Evolutionary conservation across 495 filamentous ascomycete species (phyloP), one percentile per base, ranked within the genome.

Genomic region (Mycothermus thermophilus): DNA sequence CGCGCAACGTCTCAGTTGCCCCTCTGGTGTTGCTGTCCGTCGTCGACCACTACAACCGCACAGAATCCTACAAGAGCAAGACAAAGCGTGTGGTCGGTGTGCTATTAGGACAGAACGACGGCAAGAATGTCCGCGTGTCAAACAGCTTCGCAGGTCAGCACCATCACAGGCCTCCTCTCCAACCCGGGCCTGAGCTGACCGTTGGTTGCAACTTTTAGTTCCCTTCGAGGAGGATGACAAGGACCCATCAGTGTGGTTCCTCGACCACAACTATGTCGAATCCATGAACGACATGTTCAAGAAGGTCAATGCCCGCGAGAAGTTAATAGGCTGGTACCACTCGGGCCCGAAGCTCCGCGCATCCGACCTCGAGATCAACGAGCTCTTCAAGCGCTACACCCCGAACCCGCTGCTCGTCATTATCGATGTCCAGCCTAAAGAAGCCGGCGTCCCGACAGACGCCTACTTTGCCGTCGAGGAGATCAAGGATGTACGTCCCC

Each of bases 201-300:
- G 11, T 24, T 16, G 15, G 34, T 37, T 44, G 35, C 46, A 36
- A 21, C 34, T 31, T 19, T 34, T 41, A 94, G 90, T 97, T 15
- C 90, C 90, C 2, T 97, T 97, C 57, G 90, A 97, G 60, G 90
- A 97, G 66, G 90, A 97, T 58, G 87, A 93, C 46, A 93, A 92
- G 57, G 88, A 96, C 58, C 88, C 90, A 6, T 90, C 87, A 14
- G 90, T 97, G 44, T 97, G 90, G 90, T 97, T 97, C 58, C 67
- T 97, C 35, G 90, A 97, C 48, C 90, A 97, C 72, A 96, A 97
- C 69, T 97, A 94, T 52, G 81, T 97, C 58, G 92, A 97, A 62
- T 83, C 79, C 44, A 97, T 97, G 90, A 90, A 87, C 69, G 90
- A 97, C 62, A 97, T 97, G 90, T 97, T 97, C 71, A 97, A 97